Evolutionary conservation across 768 basidiomycete species (phyloP), one percentile per base, ranked within the genome.

Genomic region (Zangia roseola): DNA sequence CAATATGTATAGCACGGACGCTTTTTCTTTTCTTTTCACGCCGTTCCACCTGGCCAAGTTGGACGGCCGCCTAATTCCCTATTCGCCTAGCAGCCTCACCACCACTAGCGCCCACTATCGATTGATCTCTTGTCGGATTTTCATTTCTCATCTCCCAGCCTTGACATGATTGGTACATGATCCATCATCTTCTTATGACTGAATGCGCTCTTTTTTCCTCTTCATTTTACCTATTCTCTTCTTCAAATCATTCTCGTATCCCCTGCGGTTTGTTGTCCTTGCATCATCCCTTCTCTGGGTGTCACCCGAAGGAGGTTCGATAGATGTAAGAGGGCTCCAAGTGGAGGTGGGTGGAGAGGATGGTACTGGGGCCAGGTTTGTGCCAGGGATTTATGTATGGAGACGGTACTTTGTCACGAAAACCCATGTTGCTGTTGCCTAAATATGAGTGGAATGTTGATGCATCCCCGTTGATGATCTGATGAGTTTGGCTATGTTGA

Each of bases 251-350:
- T 59, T 49, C 57, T 60, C 50, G 53, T 55, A 52, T 58, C 49
- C 57, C 53, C 51, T 53, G 54, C 45, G 58, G 62, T 77, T 77
- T 77, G 77, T 83, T 76, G 73, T 86, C 86, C 84, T 87, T 82
- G 65, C 70, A 68, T 79, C 77, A 74, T 60, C 82, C 82, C 82
- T 79, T 74, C 79, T 71, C 61, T 62, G 65, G 60, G 61, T 57
- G 52, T 55, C 53, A 53, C 52, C 51, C 58, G 49, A 56, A 45
- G 78, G 77, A 81, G 84, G 84, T 71, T 79, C 69, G 85, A 61
- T 72, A 69, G 76, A 68, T 71, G 71, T 73, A 80, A 88, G 86
- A 88, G 86, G 85, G 86, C 85, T 73, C 72, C 81, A 43, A 55
- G 65, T 46, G 2, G 67, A 57, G 48, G 54, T 19, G 52, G 57